phyloP scores from a whole-genome alignment of 768 basidiomycete genomes.

The Tylopilus balloui region DNA sequence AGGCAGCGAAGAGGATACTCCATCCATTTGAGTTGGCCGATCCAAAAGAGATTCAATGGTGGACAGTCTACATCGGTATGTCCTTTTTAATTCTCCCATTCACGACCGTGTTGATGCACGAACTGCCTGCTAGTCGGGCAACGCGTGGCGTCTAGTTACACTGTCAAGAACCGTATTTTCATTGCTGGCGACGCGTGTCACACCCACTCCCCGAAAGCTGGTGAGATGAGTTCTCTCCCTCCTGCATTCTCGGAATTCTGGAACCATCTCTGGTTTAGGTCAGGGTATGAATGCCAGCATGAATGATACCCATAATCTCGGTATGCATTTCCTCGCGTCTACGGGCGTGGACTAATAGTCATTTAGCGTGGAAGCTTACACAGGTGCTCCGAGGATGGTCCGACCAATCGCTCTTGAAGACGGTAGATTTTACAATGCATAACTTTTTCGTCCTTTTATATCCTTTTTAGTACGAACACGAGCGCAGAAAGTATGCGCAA shows the following conservation, averaged over 20 bases:
- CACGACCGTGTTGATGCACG: neutral
- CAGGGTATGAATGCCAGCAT: constrained; percentile 79
- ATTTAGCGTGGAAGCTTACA: constrained; percentile 44
- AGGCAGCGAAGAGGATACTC: constrained; percentile 56
- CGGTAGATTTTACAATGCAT: constrained; percentile 26
- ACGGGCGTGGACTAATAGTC: constrained; percentile 46
- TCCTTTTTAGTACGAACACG: constrained; percentile 55
- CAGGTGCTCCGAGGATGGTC: constrained; percentile 44
- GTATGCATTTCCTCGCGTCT: constrained; percentile 24
- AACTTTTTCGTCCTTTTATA: neutral
- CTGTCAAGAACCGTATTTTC: constrained; percentile 60
- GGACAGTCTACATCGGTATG: constrained; percentile 69
- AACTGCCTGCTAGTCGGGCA: constrained; percentile 52
- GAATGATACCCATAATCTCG: constrained; percentile 70
- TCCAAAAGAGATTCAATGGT: constrained; percentile 58
- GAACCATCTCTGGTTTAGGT: constrained; percentile 32
- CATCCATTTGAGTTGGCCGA: constrained; percentile 50
- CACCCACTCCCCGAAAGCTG: constrained; percentile 64
- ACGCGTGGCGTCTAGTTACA: constrained; percentile 63
- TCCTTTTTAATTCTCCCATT: neutral
- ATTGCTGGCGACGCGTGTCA: constrained; percentile 77
- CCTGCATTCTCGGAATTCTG: neutral
- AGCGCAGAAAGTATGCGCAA: constrained; percentile 64
- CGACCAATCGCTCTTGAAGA: constrained; percentile 35
- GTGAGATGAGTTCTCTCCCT: constrained; percentile 26